Base-by-base conservation (phyloP, 176 grass and related monocot genomes). In the Melocanna baccifera region DNA sequence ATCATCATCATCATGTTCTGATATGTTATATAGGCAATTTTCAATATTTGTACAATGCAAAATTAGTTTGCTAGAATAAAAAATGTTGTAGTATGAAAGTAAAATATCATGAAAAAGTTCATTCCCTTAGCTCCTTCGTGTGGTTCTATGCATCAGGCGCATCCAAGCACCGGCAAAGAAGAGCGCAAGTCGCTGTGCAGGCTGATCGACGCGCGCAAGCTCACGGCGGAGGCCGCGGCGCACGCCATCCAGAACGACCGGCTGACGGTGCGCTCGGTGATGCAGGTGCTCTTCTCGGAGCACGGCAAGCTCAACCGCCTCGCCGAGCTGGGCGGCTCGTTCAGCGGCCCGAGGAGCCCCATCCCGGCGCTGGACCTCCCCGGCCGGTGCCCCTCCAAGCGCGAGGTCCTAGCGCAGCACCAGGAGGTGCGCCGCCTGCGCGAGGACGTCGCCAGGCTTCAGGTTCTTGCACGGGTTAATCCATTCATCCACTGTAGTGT, bases 191-290 rank as follows among this genome's bases (percentile, higher is more conserved):
- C 77, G 48, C 78, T 96, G 32, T 92, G 88, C 88, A 81, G 88
- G 30, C 89, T 99, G 71, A 96, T 96, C 86, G 93, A 96, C 79
- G 77, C 88, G 39, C 89, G 91, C 50, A 99, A 96, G 88, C 96
- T 99, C 5, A 81, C 96, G 11, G 78, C 96, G 36, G 96, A 99
- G 81, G 93, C 96, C 0, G 90, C 91, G 56, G 79, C 86, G 76
- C 93, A 99, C 64, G 93, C 96, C 28, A 82, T 93, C 72, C 96
- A 99, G 85, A 99, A 99, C 86, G 96, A 99, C 68, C 93, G 96
- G 69, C 78, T 99, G 51, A 88, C 96, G 0, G 90, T 99, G 69
- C 91, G 96, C 39, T 92, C 93, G 20, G 93, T 96, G 46, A 84
- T 99, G 80, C 93, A 99, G 81, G 96, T 99, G 55, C 89, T 99